Conservation (phyloP, 108 stramenopile species). For the Bacterosira constricta region DNA sequence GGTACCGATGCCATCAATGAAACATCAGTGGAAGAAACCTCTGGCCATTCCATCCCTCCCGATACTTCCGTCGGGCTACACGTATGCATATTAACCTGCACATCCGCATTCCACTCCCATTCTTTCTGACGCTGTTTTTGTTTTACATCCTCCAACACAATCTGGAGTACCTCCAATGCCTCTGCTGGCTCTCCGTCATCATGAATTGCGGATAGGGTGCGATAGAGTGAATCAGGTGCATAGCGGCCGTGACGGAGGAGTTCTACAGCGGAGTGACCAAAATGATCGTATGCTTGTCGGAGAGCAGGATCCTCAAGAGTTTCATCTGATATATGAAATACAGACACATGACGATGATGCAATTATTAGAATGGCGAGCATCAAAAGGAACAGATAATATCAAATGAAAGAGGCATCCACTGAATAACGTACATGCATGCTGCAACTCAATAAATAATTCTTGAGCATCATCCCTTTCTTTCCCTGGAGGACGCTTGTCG, state of each 20-base stretch:
- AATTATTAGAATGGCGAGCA: neutral
- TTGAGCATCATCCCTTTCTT: slow-evolving; percentile 34
- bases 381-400: neutral
- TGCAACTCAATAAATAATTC: slow-evolving; percentile 42
- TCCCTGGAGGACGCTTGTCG: slow-evolving; percentile 29
- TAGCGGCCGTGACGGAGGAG: slow-evolving; percentile 33
- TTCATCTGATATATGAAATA: slow-evolving; percentile 17
- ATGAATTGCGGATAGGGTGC: slow-evolving; percentile 25
- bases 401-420: neutral
- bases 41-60: slow-evolving; percentile 11
- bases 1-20: slow-evolving; percentile 22
- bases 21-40: slow-evolving; percentile 32
- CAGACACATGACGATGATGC: neutral
- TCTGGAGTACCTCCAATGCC: slow-evolving; percentile 24
- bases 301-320: slow-evolving; percentile 32
- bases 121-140: slow-evolving; percentile 8
- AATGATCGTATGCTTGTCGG: slow-evolving; percentile 50
- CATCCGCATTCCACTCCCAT: slow-evolving; percentile 27
- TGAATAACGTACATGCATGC: slow-evolving; percentile 28
- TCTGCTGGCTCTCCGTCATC: slow-evolving; percentile 19
- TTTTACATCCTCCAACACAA: slow-evolving; percentile 12
- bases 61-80: neutral
- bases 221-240: slow-evolving; percentile 26
- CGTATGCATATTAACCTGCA: slow-evolving; percentile 27
- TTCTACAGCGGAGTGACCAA: slow-evolving; percentile 33